Percentiles rank a stretch among this genome's conserved stretches.
phyloP scores from a whole-genome alignment of 306 rosid species.

The Ceratonia siliqua region DNA sequence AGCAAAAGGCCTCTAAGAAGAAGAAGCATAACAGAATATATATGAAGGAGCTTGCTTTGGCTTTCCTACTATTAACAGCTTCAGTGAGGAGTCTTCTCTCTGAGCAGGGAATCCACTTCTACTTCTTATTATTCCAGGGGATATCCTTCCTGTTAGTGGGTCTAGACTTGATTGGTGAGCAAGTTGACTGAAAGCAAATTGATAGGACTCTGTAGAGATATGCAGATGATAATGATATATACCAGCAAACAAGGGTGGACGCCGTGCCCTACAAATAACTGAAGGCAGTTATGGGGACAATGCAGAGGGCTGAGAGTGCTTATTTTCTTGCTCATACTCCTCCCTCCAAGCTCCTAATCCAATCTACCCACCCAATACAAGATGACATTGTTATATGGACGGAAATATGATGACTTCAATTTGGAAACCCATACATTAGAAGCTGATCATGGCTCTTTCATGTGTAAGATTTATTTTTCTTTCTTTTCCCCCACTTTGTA shows the following conservation, averaged over 20 bases:
- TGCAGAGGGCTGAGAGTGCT: constrained; percentile 17
- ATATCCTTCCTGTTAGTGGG: constrained; percentile 87
- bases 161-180: constrained; percentile 89
- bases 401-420: constrained; percentile 19
- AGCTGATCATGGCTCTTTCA: constrained; percentile 30
- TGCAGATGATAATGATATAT: constrained; percentile 21
- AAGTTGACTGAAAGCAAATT: constrained; percentile 53
- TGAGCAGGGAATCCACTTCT: constrained; percentile 95
- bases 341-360: constrained; percentile 23
- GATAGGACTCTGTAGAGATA: constrained; percentile 20
- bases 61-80: constrained; percentile 84
- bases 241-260: constrained; percentile 30
- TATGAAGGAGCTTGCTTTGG: constrained; percentile 78
- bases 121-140: constrained; percentile 92
- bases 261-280: constrained; percentile 7
- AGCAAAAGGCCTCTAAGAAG: constrained; percentile 50
- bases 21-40: constrained; percentile 80
- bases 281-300: background rate
- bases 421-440: constrained; percentile 21
- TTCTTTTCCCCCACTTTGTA: constrained; percentile 42
- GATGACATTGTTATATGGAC: constrained; percentile 25
- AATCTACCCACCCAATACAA: constrained; percentile 16
- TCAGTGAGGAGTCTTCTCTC: constrained; percentile 92
- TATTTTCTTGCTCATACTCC: constrained; percentile 35
- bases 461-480: constrained; percentile 35